A percentile compares a stretch with the other conserved stretches of the same genome.
These are phyloP conservation scores for Xylariaceae sp. DNA, from an alignment of 2,329 filamentous ascomycete genomes.

Conservation along the genomic window DNA sequence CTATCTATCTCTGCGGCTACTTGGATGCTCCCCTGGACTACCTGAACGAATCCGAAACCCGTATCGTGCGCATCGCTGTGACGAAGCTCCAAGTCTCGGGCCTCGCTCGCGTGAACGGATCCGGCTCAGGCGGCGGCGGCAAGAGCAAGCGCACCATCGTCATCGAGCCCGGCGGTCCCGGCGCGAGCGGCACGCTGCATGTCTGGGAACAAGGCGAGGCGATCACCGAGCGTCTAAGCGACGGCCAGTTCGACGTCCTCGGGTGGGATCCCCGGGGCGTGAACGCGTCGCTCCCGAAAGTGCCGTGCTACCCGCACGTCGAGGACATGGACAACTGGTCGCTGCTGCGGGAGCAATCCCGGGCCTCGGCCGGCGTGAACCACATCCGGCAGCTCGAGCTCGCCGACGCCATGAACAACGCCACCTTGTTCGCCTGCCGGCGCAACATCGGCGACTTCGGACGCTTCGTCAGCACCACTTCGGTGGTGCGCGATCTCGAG, in stretches of 20 bases:
- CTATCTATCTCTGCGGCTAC: constrained; percentile 1
- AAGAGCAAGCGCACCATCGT: constrained; percentile 45
- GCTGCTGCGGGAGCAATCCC: constrained; percentile 35
- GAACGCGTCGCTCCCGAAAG: constrained; percentile 40
- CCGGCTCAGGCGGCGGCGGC: constrained; percentile 20
- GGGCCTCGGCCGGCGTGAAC: constrained; percentile 31
- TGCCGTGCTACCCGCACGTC: constrained; percentile 42
- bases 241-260: constrained; percentile 41
- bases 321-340: constrained; percentile 43
- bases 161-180: constrained; percentile 46
- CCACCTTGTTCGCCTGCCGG: constrained; percentile 39
- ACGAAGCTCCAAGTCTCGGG: constrained; percentile 25
- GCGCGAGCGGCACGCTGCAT: constrained; percentile 41
- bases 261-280: constrained; percentile 53
- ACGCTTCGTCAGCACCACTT: constrained; percentile 42
- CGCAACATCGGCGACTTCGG: constrained; percentile 39
- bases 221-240: constrained; percentile 38
- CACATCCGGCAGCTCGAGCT: constrained; percentile 37
- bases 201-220: constrained; percentile 35
- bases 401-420: constrained; percentile 42
- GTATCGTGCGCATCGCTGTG: neutral
- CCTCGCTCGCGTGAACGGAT: constrained; percentile 22
- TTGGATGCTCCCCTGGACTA: constrained; percentile 2
- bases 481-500: constrained; percentile 45
- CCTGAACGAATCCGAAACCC: constrained; percentile 1